Base-by-base conservation (phyloP, 2,329 filamentous ascomycete genomes). In the Aspergillus tamarii region DNA sequence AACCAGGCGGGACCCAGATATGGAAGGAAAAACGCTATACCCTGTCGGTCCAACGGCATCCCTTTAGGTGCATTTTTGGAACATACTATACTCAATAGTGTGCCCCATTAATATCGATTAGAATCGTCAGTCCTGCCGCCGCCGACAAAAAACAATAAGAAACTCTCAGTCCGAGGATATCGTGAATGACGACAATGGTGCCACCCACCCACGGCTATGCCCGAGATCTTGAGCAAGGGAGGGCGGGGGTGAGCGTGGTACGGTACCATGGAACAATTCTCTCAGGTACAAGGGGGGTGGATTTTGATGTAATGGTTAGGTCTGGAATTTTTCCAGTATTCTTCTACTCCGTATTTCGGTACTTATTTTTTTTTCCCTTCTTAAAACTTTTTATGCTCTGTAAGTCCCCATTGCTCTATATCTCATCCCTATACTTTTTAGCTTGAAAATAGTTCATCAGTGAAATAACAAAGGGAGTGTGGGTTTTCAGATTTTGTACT, bases 221-320 rank as follows among this genome's bases (percentile, higher is more conserved):
- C 69, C 69, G 70, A 72, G 70, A 72, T 71, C 70, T 69, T 61
- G 59, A 72, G 65, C 64, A 67, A 68, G 67, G 63, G 66, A 70
- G 67, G 67, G 68, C 67, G 69, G 68, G 52, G 69, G 48, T 66
- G 67, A 71, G 62, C 63, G 58, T 67, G 62, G 59, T 60, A 65
- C 36, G 60, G 67, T 67, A 67, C 69, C 63, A 67, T 69, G 66
- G 67, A 66, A 69, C 66, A 69, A 67, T 62, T 53, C 59, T 41
- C 61, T 57, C 67, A 64, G 64, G 65, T 57, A 67, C 66, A 56
- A 53, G 61, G 60, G 59, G 36, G 5, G 45, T 48, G 23, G 21
- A 28, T 16, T 26, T 54, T 28, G 39, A 45, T 34, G 45, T 60
- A 60, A 41, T 60, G 45, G 32, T 10, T n/a, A 12, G 43, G 21